Conservation (phyloP, 441 rosid genomes). For the Gossypium schwendimanii region DNA sequence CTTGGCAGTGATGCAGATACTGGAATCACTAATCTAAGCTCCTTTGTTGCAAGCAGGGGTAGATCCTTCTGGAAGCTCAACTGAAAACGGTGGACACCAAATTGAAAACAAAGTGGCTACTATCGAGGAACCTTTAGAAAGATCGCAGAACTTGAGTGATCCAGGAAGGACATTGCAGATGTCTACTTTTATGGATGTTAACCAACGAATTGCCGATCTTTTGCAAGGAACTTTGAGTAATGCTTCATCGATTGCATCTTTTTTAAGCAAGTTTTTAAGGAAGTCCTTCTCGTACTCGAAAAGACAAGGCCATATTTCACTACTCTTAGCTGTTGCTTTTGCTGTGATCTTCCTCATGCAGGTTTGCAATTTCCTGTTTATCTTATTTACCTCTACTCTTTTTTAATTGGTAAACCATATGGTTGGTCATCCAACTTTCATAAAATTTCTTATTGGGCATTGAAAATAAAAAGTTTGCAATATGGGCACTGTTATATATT, state of each 20-base stretch:
- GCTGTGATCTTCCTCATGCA: constrained; percentile 80
- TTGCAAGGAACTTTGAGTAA: constrained; percentile 28
- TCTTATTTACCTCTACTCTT: neutral
- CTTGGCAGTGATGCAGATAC: neutral
- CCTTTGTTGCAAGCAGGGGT: constrained; percentile 25
- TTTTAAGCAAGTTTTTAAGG: constrained; percentile 28
- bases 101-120: constrained; percentile 18
- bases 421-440: no score
- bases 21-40: constrained; percentile 18
- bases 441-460: no score
- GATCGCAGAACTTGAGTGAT: constrained; percentile 25
- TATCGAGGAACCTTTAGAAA: constrained; percentile 25
- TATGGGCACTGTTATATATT: neutral
- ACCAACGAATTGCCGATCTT: constrained; percentile 17
- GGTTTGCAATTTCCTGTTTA: constrained; percentile 29
- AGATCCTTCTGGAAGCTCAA: constrained; percentile 21
- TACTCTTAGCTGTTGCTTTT: constrained; percentile 56
- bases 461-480: no score
- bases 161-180: constrained; percentile 13
- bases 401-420: neutral
- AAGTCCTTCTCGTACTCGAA: constrained; percentile 38
- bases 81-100: constrained; percentile 23
- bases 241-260: constrained; percentile 19
- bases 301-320: constrained; percentile 51
- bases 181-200: constrained; percentile 23